Evolutionary conservation across 768 basidiomycete species (phyloP), one percentile per base, ranked within the genome.

Genomic region (Brasilioporus rufonigricans): DNA sequence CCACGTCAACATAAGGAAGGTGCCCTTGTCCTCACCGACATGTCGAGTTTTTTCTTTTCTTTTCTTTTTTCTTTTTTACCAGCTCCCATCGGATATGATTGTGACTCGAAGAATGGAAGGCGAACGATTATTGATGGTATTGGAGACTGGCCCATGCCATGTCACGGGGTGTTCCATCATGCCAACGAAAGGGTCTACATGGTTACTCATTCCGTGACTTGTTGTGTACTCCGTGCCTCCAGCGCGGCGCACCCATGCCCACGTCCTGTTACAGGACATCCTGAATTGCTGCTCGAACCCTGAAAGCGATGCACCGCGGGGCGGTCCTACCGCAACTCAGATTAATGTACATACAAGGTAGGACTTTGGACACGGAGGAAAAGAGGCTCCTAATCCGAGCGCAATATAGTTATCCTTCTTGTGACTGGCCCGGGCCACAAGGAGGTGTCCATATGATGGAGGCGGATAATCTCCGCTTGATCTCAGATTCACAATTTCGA

Each of bases 401-500:
- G 40, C 24, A 44, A 51, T 43, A 33, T 14, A 39, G 36, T 23
- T 44, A 13, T 46, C 38, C 23, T 47, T 43, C 38, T 23, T 5
- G 18, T 36, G 48, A 16, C 23, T 41, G 21, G 49, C 48, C 56
- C 64, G 65, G 41, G 16, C 12, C n/a, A 5, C 41, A 55, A 58
- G 65, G 65, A 58, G n/a, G 14, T 14, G 11, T 18, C 16, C 2
- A 16, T 11, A 35, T 11, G 16, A 27, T 32, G 36, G 27, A 4
- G n/a, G 43, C 65, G 59, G 56, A 48, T 43, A 58, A 65, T 65
- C 53, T 59, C 65, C 65, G 65, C 19, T 23, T 12, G 40, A 66
- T 67, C 65, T 67, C 49, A 65, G 65, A 65, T 65, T 36, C 58
- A 24, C 62, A 52, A 67, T 64, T 61, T 60, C n/a, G 29, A 24